phyloP scores from a whole-genome alignment of 2,329 filamentous ascomycete genomes.

The Talaromyces sp. region DNA sequence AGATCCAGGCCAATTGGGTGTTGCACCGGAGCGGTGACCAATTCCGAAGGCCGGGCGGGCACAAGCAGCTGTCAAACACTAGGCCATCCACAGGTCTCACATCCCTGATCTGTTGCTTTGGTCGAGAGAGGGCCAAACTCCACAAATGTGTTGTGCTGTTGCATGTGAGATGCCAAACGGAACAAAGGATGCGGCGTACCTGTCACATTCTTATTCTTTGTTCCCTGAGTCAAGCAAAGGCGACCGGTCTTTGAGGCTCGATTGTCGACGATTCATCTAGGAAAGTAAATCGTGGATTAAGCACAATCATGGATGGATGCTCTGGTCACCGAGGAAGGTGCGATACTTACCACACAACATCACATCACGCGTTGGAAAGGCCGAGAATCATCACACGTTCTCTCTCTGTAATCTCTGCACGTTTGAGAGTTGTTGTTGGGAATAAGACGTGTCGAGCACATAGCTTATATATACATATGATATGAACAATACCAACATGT shows the following conservation, averaged over 20 bases:
- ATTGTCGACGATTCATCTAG: not conserved
- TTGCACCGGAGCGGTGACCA: not conserved
- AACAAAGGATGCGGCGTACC: not conserved
- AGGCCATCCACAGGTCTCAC: not conserved
- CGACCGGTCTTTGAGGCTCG: not conserved
- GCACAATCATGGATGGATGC: not conserved
- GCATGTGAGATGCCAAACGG: conserved; percentile 9
- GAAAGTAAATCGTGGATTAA: not conserved
- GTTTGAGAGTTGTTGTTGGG: not conserved
- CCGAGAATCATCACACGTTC: not conserved
- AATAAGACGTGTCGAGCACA: not conserved
- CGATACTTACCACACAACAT: not conserved
- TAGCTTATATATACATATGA: not conserved
- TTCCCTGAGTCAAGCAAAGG: not conserved
- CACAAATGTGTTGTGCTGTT: not conserved
- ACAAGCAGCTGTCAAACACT: not conserved
- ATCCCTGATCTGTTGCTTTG: not conserved
- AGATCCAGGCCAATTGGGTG: not conserved
- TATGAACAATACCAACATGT: not conserved
- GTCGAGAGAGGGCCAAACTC: not conserved
- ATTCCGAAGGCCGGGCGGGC: not conserved
- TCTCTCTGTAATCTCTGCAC: not conserved
- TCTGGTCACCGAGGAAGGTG: not conserved
- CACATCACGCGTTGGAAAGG: not conserved
- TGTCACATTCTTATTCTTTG: conserved; percentile 1